Conservation (phyloP, 106 monocot species). For the Acorus gramineus region DNA sequence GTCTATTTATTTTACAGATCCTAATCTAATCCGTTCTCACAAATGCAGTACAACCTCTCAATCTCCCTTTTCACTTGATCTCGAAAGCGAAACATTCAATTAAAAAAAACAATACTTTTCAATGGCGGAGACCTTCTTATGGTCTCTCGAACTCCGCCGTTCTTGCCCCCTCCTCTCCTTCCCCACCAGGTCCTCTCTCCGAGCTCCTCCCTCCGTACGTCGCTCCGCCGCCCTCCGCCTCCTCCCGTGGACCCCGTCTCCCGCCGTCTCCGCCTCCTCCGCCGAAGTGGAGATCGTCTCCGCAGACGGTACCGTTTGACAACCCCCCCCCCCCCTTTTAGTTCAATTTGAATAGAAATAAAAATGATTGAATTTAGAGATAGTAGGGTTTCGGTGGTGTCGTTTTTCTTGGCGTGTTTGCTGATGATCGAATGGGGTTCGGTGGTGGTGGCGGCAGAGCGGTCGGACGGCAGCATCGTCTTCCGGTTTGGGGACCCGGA, state of each 20-base stretch:
- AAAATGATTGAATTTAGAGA: not conserved
- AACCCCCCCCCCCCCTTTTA: not conserved
- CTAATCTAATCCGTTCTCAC: too few relatives aligned
- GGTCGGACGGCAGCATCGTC: conserved; percentile 54
- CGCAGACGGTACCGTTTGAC: conserved; percentile 18
- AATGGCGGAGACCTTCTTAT: conserved; percentile 19
- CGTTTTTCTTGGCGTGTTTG: not conserved
- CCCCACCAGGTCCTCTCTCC: not conserved
- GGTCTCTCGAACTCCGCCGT: not conserved
- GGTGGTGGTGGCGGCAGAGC: conserved; percentile 33
- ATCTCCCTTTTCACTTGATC: too few relatives aligned
- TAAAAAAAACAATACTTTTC: too few relatives aligned
- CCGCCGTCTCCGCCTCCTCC: not conserved
- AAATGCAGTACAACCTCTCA: too few relatives aligned
- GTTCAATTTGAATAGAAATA: not conserved
- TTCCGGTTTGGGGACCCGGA: conserved; percentile 32
- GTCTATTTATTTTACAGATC: too few relatives aligned
- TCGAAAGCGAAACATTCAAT: too few relatives aligned
- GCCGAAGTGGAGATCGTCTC: conserved; percentile 13
- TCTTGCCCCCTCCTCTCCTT: conserved; percentile 6
- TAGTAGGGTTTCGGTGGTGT: not conserved
- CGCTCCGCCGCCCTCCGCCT: not conserved
- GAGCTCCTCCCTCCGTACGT: not conserved
- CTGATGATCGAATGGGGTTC: conserved; percentile 11
- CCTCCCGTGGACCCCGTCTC: not conserved